These are phyloP conservation scores for Beta lomatogona DNA, from an alignment of 179 eudicot species.

Conservation along the genomic window DNA sequence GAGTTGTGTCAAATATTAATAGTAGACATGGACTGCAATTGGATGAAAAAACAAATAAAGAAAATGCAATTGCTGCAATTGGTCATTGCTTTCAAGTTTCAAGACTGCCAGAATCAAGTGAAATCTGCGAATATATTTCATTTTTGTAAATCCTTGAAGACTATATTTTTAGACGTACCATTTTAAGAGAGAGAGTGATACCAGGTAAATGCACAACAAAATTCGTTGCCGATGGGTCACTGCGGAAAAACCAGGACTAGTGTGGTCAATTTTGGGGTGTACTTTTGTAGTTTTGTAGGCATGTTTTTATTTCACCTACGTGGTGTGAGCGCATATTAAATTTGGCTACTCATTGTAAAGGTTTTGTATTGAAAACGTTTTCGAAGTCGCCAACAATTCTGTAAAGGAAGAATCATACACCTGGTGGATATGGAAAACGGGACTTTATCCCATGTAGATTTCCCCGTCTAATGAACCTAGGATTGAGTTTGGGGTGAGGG, in stretches of 20 bases:
- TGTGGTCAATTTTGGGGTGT: slow-evolving; percentile 10
- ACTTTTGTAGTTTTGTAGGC: too few relatives aligned
- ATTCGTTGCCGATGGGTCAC: slow-evolving; percentile 3
- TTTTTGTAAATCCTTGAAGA: not conserved
- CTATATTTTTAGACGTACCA: not conserved
- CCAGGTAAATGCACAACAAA: slow-evolving; percentile 8
- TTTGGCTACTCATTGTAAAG: too few relatives aligned
- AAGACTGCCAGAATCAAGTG: not conserved
- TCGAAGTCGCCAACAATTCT: too few relatives aligned
- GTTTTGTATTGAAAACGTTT: too few relatives aligned
- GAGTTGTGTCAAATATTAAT: too few relatives aligned
- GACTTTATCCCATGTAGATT: too few relatives aligned
- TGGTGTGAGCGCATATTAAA: too few relatives aligned
- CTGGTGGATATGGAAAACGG: too few relatives aligned
- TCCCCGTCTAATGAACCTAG: too few relatives aligned
- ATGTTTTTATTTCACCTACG: too few relatives aligned
- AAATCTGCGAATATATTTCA: not conserved
- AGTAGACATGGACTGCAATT: not conserved
- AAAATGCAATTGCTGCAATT: not conserved
- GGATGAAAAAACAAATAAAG: not conserved
- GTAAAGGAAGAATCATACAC: too few relatives aligned
- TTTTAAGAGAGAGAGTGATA: slow-evolving; percentile 4
- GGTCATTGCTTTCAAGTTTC: not conserved
- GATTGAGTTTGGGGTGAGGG: too few relatives aligned
- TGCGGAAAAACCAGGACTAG: not conserved